phyloP scores from a whole-genome alignment of 768 basidiomycete species.

The Holtermanniella nyarrowii region DNA sequence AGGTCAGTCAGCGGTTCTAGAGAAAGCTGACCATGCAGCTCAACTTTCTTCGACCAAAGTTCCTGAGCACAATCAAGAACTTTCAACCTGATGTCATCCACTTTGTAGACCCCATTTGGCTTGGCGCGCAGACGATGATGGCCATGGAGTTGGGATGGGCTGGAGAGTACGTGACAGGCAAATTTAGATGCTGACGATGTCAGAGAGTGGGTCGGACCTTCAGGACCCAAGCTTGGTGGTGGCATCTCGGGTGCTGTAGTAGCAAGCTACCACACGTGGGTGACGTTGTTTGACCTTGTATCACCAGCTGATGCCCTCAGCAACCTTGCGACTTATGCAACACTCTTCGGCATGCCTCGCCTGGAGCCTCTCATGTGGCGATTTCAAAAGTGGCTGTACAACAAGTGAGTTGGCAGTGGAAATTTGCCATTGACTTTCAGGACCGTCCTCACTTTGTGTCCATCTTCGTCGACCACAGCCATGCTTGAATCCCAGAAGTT shows the following conservation, averaged over 20 bases:
- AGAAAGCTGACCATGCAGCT: conserved; percentile 19
- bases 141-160: conserved; percentile 43
- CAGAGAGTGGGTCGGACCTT: conserved; percentile 30
- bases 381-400: conserved; percentile 36
- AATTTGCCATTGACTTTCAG: conserved; percentile 19
- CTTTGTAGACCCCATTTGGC: conserved; percentile 47
- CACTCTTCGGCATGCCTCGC: conserved; percentile 43
- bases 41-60: conserved; percentile 45
- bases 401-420: conserved; percentile 33
- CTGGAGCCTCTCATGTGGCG: conserved; percentile 44
- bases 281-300: background rate
- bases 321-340: conserved; percentile 43
- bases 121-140: conserved; percentile 45
- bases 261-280: conserved; percentile 44
- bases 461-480: conserved; percentile 41
- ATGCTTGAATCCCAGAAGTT: conserved; percentile 40
- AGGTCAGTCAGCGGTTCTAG: conserved; percentile 7
- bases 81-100: conserved; percentile 45
- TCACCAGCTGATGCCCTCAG: conserved; percentile 8
- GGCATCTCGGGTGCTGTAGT: conserved; percentile 41
- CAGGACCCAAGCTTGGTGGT: conserved; percentile 27
- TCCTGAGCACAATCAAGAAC: conserved; percentile 39
- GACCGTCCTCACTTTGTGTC: conserved; percentile 42
- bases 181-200: background rate
- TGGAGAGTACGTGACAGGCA: conserved; percentile 17